phyloP scores from a whole-genome alignment of 176 grass and related monocot genomes.

The Dactylis glomerata region DNA sequence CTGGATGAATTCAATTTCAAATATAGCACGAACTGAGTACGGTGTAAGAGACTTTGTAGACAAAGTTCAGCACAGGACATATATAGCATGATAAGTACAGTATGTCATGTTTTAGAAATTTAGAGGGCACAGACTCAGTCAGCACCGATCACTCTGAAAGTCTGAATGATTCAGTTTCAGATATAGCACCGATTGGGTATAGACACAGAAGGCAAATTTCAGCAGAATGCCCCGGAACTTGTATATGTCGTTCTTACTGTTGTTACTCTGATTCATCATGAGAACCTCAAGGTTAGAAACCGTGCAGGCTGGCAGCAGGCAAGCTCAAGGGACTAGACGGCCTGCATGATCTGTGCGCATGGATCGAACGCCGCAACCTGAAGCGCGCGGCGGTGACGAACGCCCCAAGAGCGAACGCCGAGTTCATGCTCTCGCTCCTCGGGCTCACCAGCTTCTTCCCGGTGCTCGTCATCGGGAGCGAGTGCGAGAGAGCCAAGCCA shows the following conservation, averaged over 20 bases:
- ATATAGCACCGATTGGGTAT: background rate
- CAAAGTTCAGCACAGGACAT: background rate
- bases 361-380: conserved; percentile 47
- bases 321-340: conserved; percentile 56
- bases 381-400: conserved; percentile 75
- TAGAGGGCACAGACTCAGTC: no score
- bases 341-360: conserved; percentile 56
- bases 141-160: no score
- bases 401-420: conserved; percentile 64
- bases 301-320: conserved; percentile 44
- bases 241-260: background rate
- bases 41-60: background rate
- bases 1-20: background rate
- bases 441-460: conserved; percentile 70
- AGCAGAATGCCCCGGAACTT: background rate
- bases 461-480: conserved; percentile 55
- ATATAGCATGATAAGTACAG: no score
- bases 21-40: background rate
- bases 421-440: conserved; percentile 61
- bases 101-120: no score
- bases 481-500: conserved; percentile 77
- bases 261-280: background rate
- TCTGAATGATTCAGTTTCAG: background rate
- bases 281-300: conserved; percentile 11
- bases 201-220: background rate